Base-by-base conservation (phyloP, 257 asterid genomes). In the Fraxinus anomala region DNA sequence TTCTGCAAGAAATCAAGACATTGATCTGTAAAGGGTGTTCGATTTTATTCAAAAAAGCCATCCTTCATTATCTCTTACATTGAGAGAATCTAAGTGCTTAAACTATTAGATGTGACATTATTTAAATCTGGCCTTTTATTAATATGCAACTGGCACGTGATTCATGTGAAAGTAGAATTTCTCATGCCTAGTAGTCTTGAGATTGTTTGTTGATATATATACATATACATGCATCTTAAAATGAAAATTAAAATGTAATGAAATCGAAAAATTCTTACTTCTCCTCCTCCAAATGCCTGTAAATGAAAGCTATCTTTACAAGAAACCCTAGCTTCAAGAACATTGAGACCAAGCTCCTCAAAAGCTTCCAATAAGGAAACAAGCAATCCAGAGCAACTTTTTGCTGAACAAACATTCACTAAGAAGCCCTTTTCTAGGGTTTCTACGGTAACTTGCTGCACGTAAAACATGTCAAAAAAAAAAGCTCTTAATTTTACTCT, bases 321-420 rank as follows among this genome's bases (percentile, higher is more conserved):
- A 33, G 97, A 92, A 91, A 94, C 92, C 94, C 96, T 90, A 85
- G 97, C 97, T 80, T 94, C 97, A 74, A 90, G 83, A 4, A 94
- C 91, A 65, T 79, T 85, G 17, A 94, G 97, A 23, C 99, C 95
- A 47, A 94, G 79, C 47, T 88, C 92, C 79, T 94, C 99, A 82
- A 94, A 88, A 69, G 96, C 91, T 63, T 89, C 93, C 75, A 94
- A 72, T 76, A 91, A 87, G 59, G 76, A 76, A 26, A 90, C 92
- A 5, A 92, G 95, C 79, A 94, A 72, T n/a, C 97, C 97, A 0
- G 96, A 97, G 77, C 96, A 88, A 73, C 82, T 90, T 73, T 83
- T 82, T 33, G 82, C 82, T 34, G 97, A 86, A 56, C 86, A 85
- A 21, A 94, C 88, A 77, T 88, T 94, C 61, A 94, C 92, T n/a